These are phyloP conservation scores for Antarctomyces pellizariae DNA, from an alignment of 495 filamentous ascomycete genomes.

Conservation along the genomic window DNA sequence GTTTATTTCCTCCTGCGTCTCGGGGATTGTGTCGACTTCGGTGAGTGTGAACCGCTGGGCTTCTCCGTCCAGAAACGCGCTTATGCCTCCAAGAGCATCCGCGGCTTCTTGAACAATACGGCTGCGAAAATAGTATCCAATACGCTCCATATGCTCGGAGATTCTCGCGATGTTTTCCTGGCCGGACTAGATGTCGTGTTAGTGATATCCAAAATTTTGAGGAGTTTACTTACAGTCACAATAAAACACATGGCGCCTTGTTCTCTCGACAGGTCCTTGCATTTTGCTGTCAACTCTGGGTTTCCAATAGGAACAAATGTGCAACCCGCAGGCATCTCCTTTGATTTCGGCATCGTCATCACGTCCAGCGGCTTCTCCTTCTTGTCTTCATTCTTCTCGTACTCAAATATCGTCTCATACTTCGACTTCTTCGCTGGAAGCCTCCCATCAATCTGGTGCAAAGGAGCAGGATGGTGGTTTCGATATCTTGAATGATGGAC, in stretches of 20 bases:
- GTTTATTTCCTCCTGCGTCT: conserved; percentile 39
- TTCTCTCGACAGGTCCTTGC: conserved; percentile 59
- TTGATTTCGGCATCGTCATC: conserved; percentile 19
- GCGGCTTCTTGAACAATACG: conserved; percentile 24
- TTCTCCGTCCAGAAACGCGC: conserved; percentile 12
- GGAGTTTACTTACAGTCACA: conserved; percentile 40
- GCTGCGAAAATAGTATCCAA: conserved; percentile 52
- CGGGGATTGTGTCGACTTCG: conserved; percentile 25
- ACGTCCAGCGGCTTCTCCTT: conserved; percentile 27
- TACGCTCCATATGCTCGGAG: conserved; percentile 45
- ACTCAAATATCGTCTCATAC: conserved; percentile 28
- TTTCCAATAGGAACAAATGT: conserved; percentile 68
- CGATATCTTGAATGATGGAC: too few species aligned
- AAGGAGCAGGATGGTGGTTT: too few species aligned
- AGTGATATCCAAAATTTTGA: neutral
- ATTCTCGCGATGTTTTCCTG: conserved; percentile 14
- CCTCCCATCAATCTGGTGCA: too few species aligned
- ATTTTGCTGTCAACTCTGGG: conserved; percentile 45
- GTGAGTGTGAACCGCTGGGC: conserved; percentile 3
- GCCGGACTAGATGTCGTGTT: conserved; percentile 4
- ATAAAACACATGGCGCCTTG: conserved; percentile 45
- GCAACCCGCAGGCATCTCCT: conserved; percentile 45
- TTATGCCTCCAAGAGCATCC: conserved; percentile 17
- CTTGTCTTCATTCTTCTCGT: conserved; percentile 29
- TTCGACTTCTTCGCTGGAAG: conserved; percentile 18